These are phyloP conservation scores for Gossypium mustelinum DNA, from an alignment of 345 rosid species.

Conservation along the genomic window DNA sequence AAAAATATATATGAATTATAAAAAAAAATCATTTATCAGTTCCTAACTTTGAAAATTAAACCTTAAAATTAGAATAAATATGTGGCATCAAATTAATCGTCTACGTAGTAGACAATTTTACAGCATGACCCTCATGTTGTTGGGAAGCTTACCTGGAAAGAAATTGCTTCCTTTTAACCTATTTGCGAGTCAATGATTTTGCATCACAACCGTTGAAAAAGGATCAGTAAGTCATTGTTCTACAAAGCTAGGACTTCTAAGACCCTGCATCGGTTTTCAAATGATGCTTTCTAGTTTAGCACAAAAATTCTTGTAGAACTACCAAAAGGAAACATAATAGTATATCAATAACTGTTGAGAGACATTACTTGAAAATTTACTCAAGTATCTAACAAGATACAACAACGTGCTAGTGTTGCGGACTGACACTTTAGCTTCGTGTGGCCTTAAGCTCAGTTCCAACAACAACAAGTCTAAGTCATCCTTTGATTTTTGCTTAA, in stretches of 20 bases:
- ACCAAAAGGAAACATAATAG: slow-evolving; percentile 13
- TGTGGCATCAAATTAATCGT: too few relatives aligned
- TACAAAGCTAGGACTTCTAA: slow-evolving; percentile 34
- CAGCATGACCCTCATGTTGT: too few relatives aligned
- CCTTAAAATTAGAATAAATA: too few relatives aligned
- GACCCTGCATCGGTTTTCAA: slow-evolving; percentile 60
- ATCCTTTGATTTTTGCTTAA: too few relatives aligned
- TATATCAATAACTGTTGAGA: background rate
- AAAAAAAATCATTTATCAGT: too few relatives aligned
- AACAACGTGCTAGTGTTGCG: background rate
- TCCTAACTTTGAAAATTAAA: too few relatives aligned
- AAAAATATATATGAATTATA: too few relatives aligned
- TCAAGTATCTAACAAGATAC: background rate
- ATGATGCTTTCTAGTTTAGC: slow-evolving; percentile 64
- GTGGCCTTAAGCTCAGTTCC: too few relatives aligned
- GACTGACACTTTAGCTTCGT: too few relatives aligned
- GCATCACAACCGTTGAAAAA: slow-evolving; percentile 25
- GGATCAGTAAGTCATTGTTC: slow-evolving; percentile 50
- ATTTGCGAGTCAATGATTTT: slow-evolving; percentile 2
- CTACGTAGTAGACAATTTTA: too few relatives aligned
- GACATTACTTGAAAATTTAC: background rate
- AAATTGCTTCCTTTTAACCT: background rate
- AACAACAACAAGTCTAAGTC: too few relatives aligned
- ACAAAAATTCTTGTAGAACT: slow-evolving; percentile 84
- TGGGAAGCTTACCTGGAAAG: background rate